A percentile compares a stretch with the other conserved stretches of the same genome.
phyloP scores from a whole-genome alignment of 169 alveolate species.

The Amoebophrya sp. region DNA sequence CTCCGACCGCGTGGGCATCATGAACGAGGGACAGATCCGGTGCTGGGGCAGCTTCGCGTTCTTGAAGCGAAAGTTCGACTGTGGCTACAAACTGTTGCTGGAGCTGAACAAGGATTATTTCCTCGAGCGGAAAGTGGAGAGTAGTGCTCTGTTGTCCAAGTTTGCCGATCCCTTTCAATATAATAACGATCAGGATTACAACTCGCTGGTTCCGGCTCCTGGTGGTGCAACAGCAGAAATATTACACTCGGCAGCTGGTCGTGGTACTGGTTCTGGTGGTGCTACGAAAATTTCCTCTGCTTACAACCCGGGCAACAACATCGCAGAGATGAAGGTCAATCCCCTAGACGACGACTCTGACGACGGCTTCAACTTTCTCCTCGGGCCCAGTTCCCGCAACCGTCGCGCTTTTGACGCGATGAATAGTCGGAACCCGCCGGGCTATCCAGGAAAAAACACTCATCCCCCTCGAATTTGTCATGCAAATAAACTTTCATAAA shows the following conservation, averaged over 20 bases:
- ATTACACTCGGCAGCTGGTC: too few relatives aligned
- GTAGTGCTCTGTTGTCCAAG: background rate
- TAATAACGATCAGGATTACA: background rate
- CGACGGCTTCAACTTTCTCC: constrained; percentile 7
- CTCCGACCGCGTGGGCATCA: constrained; percentile 56
- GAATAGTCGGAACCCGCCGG: too few relatives aligned
- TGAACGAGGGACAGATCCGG: constrained; percentile 55
- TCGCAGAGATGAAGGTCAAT: background rate
- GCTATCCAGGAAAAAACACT: too few relatives aligned
- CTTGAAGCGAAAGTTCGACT: background rate
- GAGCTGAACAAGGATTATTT: background rate
- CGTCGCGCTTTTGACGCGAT: too few relatives aligned
- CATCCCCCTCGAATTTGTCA: too few relatives aligned
- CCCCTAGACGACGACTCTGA: background rate
- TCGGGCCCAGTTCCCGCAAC: background rate
- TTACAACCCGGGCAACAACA: constrained; percentile 13
- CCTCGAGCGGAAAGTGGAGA: background rate
- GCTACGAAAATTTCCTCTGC: background rate
- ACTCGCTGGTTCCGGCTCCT: too few relatives aligned
- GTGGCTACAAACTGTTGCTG: background rate
- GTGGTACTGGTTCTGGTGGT: background rate
- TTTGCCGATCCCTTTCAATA: background rate
- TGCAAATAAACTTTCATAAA: too few relatives aligned
- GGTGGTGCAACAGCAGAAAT: too few relatives aligned
- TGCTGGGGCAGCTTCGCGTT: constrained; percentile 27